Evolutionary conservation across 345 rosid genomes (phyloP), one percentile per base, ranked within the genome.

Genomic region (Acer yangbiense): DNA sequence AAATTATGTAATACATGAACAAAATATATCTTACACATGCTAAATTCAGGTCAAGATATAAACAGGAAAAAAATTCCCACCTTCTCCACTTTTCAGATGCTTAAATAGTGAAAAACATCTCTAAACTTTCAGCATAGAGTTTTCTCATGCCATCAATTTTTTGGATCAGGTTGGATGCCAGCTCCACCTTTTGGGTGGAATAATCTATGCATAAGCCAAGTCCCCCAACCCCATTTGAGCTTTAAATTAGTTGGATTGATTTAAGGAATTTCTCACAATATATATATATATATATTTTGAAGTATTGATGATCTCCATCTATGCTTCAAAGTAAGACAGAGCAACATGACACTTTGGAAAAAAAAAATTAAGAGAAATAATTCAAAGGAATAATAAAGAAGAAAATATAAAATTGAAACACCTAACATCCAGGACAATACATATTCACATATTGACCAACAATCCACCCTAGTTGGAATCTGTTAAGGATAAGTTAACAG

Each of bases 1-100:
- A 13, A 11, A 14, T 50, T 50, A 50, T 50, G 55, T 14, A 13
- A 50, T 50, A 58, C 63, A 58, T 58, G 25, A 58, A 58, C 25
- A 58, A 58, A 58, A 7, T 17, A 58, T 17, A 58, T 6, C n/a
- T 17, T 58, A 58, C 20, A 20, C 10, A 7, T 17, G 11, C 63
- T 18, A 58, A 58, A 58, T 58, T 58, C 63, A 58, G 63, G 63
- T 58, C 63, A 58, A 58, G 55, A 50, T 50, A 50, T 50, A 50
- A 50, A 13, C 25, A 18, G n/a, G n/a, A 18, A 58, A 6, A 58
- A 2, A 58, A 58, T 7, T 7, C 16, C 55, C 55, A 50, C 17
- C 55, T 3, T 50, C 55, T 13, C 5, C 55, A 50, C 18, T 50
- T 50, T 50, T 13, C 55, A 50, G 55, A 50, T 50, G 18, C 18